Evolutionary conservation across 2,329 filamentous ascomycete species (phyloP), one percentile per base, ranked within the genome.

Genomic region (Diaporthe citri): DNA sequence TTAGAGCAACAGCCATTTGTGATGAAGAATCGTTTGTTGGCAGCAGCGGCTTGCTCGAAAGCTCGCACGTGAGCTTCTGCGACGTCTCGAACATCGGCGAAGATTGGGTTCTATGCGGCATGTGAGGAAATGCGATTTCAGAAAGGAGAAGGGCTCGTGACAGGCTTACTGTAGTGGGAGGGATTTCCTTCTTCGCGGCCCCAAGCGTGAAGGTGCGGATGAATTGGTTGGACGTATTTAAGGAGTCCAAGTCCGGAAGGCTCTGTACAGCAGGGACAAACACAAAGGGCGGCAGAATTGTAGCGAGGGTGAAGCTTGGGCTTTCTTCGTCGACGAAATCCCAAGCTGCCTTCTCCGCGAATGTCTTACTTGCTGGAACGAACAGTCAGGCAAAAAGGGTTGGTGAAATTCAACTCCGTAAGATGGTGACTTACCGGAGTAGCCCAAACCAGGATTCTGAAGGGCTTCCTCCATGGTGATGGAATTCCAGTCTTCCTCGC

Each of bases 401-500:
- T 10, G 52, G 25, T 20, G 13, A n/a, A 9, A 2, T 17, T 31
- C 17, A 31, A 4, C 1, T 4, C 13, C 9, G 15, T n/a, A 3
- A 22, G 20, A 46, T 34, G 52, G 28, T 59, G 31, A 22, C 34
- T 41, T 15, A 60, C 56, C 56, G 12, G 31, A n/a, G 28, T 60
- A 60, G 9, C 56, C 56, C 9, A 20, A 7, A 15, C 34, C 34
- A 13, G 34, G 0, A 41, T 60, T 59, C 62, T 2, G 77, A 77
- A 1, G 34, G 20, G 86, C 84, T 43, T 83, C 78, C 7, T 82
- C 82, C 75, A 82, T 84, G 12, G 79, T 83, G 36, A 83, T 78
- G 0, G 84, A 83, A 78, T 85, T 86, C 84, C 85, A 89, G 79
- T 88, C 84, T 1, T 76, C 77, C 62, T 86, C 86, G 10, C 79